Evolutionary conservation across 2,329 filamentous ascomycete genomes (phyloP).

Genomic region (Zasmidium cellare): DNA sequence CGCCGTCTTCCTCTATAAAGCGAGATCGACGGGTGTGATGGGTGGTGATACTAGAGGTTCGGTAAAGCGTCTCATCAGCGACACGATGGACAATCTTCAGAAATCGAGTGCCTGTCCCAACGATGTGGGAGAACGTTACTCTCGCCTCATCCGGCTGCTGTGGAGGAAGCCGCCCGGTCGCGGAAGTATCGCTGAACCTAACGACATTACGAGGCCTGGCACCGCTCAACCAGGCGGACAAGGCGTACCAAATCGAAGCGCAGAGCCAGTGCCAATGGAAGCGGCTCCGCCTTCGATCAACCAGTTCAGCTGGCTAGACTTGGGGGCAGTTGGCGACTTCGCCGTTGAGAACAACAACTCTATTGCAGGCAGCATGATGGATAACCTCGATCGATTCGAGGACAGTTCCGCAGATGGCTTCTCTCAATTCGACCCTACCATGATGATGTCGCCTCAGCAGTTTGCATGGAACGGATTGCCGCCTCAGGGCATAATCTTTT

Average conservation of each 20-base stretch:
- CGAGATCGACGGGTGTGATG: slow-evolving; percentile 61
- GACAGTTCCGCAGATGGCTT: slow-evolving; percentile 31
- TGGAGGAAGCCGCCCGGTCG: slow-evolving; percentile 50
- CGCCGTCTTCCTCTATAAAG: slow-evolving; percentile 66
- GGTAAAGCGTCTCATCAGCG: slow-evolving; percentile 58
- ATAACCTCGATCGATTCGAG: slow-evolving; percentile 30
- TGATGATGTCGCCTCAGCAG: slow-evolving; percentile 29
- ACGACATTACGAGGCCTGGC: slow-evolving; percentile 19
- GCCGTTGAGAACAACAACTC: slow-evolving; percentile 38
- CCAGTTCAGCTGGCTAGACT: slow-evolving; percentile 63
- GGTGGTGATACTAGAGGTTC: slow-evolving; percentile 55
- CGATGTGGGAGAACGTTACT: slow-evolving; percentile 62
- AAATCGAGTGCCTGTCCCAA: slow-evolving; percentile 59
- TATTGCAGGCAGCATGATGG: slow-evolving; percentile 27
- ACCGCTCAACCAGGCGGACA: slow-evolving; percentile 15
- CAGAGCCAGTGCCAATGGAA: slow-evolving; percentile 15
- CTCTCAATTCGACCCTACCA: slow-evolving; percentile 28
- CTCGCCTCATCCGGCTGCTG: slow-evolving; percentile 59
- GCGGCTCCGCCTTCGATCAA: slow-evolving; percentile 41
- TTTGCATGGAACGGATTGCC: slow-evolving; percentile 27
- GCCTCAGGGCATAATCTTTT: slow-evolving; percentile 31
- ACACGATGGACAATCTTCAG: slow-evolving; percentile 60
- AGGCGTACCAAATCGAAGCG: slow-evolving; percentile 9
- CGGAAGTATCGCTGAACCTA: slow-evolving; percentile 25
- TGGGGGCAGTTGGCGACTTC: slow-evolving; percentile 61